phyloP scores from a whole-genome alignment of 1,284 basidiomycete species.

The Dichomitus squalens region DNA sequence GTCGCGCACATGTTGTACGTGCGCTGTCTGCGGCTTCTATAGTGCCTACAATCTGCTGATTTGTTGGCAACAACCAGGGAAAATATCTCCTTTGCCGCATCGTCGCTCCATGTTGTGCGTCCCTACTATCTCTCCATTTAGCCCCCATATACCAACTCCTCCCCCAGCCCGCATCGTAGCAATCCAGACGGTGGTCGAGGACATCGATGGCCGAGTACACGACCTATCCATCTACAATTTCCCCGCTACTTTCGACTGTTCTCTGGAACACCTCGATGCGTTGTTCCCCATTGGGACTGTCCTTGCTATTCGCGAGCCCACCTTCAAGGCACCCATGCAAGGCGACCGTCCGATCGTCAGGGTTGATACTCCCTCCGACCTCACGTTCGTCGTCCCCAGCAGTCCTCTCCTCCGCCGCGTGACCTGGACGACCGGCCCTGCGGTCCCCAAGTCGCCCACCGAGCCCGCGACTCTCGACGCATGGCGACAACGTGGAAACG shows the following conservation, averaged over 20 bases:
- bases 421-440: constrained; percentile 10
- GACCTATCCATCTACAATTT: constrained; percentile 34
- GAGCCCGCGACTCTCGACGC: constrained; percentile 13
- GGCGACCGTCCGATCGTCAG: constrained; percentile 28
- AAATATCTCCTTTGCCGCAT: constrained; percentile 24
- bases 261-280: constrained; percentile 26
- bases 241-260: constrained; percentile 24
- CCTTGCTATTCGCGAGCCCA: constrained; percentile 38
- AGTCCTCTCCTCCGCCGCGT: constrained; percentile 11
- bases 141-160: neutral
- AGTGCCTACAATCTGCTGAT: neutral
- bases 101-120: constrained; percentile 19
- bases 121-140: no score
- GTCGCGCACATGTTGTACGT: constrained; percentile 10
- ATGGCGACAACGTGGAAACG: constrained; percentile 23
- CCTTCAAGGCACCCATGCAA: constrained; percentile 26
- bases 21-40: neutral
- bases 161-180: constrained; percentile 16
- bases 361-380: constrained; percentile 35
- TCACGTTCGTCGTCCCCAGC: constrained; percentile 23
- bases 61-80: constrained; percentile 9
- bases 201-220: constrained; percentile 30
- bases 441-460: neutral
- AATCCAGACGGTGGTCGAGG: constrained; percentile 29
- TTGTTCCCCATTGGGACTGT: constrained; percentile 34